Conservation (phyloP, 345 rosid genomes). For the Linum usitatissimum region DNA sequence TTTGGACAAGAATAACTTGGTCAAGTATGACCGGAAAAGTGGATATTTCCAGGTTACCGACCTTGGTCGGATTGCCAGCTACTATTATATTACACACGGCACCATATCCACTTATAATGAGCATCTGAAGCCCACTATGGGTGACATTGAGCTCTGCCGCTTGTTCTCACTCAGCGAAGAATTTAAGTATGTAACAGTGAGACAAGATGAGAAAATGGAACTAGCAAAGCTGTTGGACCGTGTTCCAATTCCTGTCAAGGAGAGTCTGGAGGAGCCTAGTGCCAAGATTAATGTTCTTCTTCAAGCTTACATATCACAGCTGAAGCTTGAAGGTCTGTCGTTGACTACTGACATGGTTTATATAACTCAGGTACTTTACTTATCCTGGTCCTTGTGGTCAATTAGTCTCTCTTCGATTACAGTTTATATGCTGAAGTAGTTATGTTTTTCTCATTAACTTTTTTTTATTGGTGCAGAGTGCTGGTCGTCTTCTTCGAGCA, state of each 20-base stretch:
- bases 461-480: slow-evolving; percentile 38
- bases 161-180: slow-evolving; percentile 87
- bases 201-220: slow-evolving; percentile 99
- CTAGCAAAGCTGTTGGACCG: slow-evolving; percentile 85
- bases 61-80: slow-evolving; percentile 98
- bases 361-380: slow-evolving; percentile 64
- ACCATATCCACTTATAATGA: slow-evolving; percentile 86
- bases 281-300: slow-evolving; percentile 91
- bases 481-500: slow-evolving; percentile 89
- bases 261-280: slow-evolving; percentile 89
- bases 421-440: neutral
- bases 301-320: slow-evolving; percentile 90
- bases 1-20: slow-evolving; percentile 83
- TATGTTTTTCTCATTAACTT: neutral
- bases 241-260: slow-evolving; percentile 93
- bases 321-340: slow-evolving; percentile 94
- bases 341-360: slow-evolving; percentile 89
- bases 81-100: slow-evolving; percentile 82
- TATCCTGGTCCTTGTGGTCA: neutral
- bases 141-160: slow-evolving; percentile 82
- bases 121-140: slow-evolving; percentile 96
- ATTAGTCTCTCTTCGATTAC: slow-evolving; percentile 1
- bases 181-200: slow-evolving; percentile 84
- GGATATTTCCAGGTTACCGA: slow-evolving; percentile 98
- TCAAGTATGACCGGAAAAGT: slow-evolving; percentile 81